Base-by-base conservation (phyloP, 2,329 filamentous ascomycete species). In the Xylaria sp. region DNA sequence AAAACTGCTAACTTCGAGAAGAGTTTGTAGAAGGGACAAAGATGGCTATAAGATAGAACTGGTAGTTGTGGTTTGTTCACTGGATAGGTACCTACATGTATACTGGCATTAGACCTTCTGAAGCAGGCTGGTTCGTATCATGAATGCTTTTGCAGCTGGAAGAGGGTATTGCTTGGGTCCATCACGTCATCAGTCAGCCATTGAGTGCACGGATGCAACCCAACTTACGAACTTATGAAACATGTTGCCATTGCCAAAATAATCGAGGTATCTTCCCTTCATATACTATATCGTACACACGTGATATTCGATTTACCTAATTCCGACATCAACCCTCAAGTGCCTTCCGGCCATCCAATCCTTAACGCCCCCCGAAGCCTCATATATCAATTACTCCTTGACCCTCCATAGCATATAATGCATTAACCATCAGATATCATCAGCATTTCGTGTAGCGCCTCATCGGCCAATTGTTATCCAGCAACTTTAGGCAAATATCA, bases 391-490 rank as follows among this genome's bases (percentile, higher is more conserved):
- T 38, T 38, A 23, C 31, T 17, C n/a, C 49, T 28, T 13, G 20
- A 20, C 20, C 13, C 36, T 44, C 57, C 44, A 10, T 48, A 40
- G 26, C 66, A 31, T 51, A n/a, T 51, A 44, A 23, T 49, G 63
- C 40, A 53, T 54, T 13, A 67, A 23, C 15, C 36, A 38, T 38
- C 11, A 38, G 13, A 1, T 15, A 40, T 61, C 23, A 31, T 36
- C 48, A 20, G 23, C 40, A 15, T 58, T 13, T 17, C n/a, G 36
- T 23, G 20, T 28, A 61, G 57, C 57, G 28, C 66, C 58, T 23
- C 31, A 51, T 46, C 4, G 17, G 36, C 40, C 15, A 58, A 28
- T 49, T 17, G 7, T 42, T 54, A 63, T 53, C 56, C 48, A 70
- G 49, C 48, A 63, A 64, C 53, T 51, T 13, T 9, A 56, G 33